Evolutionary conservation across 441 rosid genomes (phyloP).

Genomic region (Theobroma grandiflorum): DNA sequence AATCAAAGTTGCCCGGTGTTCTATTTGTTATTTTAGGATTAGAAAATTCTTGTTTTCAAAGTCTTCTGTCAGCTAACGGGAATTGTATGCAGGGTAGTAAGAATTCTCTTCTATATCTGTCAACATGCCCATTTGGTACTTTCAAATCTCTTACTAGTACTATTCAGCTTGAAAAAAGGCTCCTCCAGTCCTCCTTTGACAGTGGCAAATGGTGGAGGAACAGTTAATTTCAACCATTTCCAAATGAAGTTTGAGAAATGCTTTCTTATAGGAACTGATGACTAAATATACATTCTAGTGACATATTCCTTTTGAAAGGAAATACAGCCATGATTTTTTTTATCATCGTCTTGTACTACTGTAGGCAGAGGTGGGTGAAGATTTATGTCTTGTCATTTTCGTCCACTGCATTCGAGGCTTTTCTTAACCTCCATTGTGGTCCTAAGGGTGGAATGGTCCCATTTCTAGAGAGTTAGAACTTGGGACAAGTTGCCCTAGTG

Average conservation of each 20-base stretch:
- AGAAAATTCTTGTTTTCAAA: neutral
- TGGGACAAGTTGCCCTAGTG: slow-evolving; percentile 25
- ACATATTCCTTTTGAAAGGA: neutral
- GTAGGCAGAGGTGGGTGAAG: slow-evolving; percentile 7
- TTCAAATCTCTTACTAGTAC: neutral
- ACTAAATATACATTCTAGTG: neutral
- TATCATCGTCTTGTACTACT: slow-evolving; percentile 1
- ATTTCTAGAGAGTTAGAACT: slow-evolving; percentile 1
- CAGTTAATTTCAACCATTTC: neutral
- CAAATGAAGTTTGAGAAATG: neutral
- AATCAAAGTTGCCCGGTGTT: neutral
- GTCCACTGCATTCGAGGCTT: slow-evolving; percentile 20
- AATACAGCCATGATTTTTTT: slow-evolving; percentile 9
- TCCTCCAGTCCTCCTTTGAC: neutral
- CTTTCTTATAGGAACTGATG: neutral
- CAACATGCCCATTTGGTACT: neutral
- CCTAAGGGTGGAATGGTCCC: slow-evolving; percentile 28
- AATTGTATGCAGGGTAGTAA: neutral
- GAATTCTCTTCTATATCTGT: neutral
- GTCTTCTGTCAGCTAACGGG: neutral
- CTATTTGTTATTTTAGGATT: neutral
- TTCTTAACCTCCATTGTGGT: slow-evolving; percentile 31
- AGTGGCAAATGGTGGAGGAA: neutral
- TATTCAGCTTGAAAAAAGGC: neutral
- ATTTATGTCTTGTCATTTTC: slow-evolving; percentile 36